Percentiles rank a stretch among this genome's conserved stretches.
Conservation (phyloP, 2,329 filamentous ascomycete species). For the Zopfia rhizophila region DNA sequence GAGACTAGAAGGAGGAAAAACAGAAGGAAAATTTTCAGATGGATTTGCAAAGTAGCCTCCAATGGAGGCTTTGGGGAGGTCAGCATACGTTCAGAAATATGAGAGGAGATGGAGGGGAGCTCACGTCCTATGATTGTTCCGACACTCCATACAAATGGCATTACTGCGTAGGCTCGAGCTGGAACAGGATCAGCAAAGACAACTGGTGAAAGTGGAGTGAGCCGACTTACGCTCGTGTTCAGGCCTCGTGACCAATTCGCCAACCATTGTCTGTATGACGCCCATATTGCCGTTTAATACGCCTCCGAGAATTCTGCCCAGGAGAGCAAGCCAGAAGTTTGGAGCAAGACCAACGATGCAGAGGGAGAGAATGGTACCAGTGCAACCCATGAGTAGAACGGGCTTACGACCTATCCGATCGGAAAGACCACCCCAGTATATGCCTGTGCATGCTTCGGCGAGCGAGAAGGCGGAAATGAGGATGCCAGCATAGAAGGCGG, state of each 20-base stretch:
- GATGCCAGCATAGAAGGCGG: constrained; percentile 86
- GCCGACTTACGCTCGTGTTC: constrained; percentile 81
- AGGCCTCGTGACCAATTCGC: constrained; percentile 82
- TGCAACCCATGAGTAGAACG: constrained; percentile 61
- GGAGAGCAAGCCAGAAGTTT: constrained; percentile 85
- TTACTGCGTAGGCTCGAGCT: constrained; percentile 87
- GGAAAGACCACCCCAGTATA: constrained; percentile 62
- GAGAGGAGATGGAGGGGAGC: constrained; percentile 8
- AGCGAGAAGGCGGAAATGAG: constrained; percentile 94
- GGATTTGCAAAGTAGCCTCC: constrained; percentile 89
- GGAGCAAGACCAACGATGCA: constrained; percentile 83
- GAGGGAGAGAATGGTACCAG: constrained; percentile 85
- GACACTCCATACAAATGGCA: constrained; percentile 94
- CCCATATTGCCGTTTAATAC: constrained; percentile 91
- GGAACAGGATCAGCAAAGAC: constrained; percentile 16
- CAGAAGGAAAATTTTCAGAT: constrained; percentile 74
- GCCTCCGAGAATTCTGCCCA: constrained; percentile 80
- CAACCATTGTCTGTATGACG: constrained; percentile 91
- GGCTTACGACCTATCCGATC: constrained; percentile 54
- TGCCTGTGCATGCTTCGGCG: constrained; percentile 85
- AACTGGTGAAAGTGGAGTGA: background rate
- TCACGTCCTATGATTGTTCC: constrained; percentile 82
- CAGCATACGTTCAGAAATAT: constrained; percentile 22
- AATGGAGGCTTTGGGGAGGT: constrained; percentile 70
- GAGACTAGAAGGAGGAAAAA: constrained; percentile 74